These are phyloP conservation scores for Cercospora sp. DNA, from an alignment of 2,329 filamentous ascomycete species.

Conservation along the genomic window DNA sequence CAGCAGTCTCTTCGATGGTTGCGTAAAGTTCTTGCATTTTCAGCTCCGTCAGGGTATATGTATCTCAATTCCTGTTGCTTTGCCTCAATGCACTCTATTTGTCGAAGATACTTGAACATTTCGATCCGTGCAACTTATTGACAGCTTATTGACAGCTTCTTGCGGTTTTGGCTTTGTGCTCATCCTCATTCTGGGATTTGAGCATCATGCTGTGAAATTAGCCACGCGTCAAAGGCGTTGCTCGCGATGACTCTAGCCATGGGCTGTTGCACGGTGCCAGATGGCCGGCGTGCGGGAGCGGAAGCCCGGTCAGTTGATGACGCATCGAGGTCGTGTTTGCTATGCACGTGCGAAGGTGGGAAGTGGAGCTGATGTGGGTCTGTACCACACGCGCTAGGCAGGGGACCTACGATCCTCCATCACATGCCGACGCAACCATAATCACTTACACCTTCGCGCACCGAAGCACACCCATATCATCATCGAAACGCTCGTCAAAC, in stretches of 20 bases:
- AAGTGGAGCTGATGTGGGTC: slow-evolving; percentile 6
- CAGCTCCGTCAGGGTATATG: background rate
- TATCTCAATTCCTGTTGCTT: background rate
- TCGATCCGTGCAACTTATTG: background rate
- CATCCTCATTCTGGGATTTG: background rate
- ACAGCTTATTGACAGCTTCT: background rate
- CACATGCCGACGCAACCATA: background rate
- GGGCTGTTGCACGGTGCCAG: background rate
- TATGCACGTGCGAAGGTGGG: background rate
- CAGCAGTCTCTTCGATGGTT: slow-evolving; percentile 9
- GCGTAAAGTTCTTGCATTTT: slow-evolving; percentile 14
- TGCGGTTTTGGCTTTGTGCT: background rate
- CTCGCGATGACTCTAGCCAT: background rate
- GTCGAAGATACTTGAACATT: background rate
- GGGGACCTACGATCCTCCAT: background rate
- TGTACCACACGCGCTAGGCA: slow-evolving; percentile 1
- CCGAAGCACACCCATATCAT: background rate
- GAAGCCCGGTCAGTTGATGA: background rate
- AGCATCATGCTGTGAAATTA: background rate
- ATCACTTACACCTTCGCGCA: background rate
- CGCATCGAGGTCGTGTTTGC: background rate
- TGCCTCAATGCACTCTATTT: background rate
- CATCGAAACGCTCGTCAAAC: background rate
- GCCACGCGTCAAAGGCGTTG: background rate
- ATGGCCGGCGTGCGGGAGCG: background rate